Base-by-base conservation (phyloP, 73 alveolate genomes). In the Diophrys sp. region DNA sequence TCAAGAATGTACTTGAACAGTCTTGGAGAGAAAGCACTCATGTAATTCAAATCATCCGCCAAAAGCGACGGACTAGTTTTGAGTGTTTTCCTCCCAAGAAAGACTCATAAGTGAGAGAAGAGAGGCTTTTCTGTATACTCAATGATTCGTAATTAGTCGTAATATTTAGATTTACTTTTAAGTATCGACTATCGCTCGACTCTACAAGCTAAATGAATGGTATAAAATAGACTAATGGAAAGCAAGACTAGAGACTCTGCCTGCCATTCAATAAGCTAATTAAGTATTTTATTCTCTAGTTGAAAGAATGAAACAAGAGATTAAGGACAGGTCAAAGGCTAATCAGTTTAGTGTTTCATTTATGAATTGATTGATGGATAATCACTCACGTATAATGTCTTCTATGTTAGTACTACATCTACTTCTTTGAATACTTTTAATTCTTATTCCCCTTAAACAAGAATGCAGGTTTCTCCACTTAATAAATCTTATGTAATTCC, bases 391-490 rank as follows among this genome's bases (percentile, higher is more conserved):
- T 11, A 44, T 44, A 44, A 5, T 44, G 5, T 18, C 62, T 44
- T 44, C 62, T 44, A 11, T 5, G 5, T 18, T 11, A 11, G 62
- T 11, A 44, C 18, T 11, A 5, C 18, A 5, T 44, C 5, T 5
- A 5, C 18, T 44, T 44, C 5, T 5, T 11, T 11, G 62, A 44
- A 44, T 44, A 44, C 18, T 18, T 44, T 18, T 44, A 5, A 11
- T 18, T 44, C 18, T 5, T 18, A 5, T 44, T 44, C 62, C 62
- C 62, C 18, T 44, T 44, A 44, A 44, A 44, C 26, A 82, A 30
- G 81, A 82, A 82, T 0, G 75, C 26, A 23, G 90, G 90, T 74
- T 85, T 74, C 31, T 82, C 90, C 2, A 72, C 28, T 67, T 77
- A 31, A 28, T 72, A 72, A 14, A 72, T 72, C 29, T 72, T 56